These are phyloP conservation scores for Penicillium cinerascens DNA, from an alignment of 495 filamentous ascomycete genomes.

Conservation along the genomic window DNA sequence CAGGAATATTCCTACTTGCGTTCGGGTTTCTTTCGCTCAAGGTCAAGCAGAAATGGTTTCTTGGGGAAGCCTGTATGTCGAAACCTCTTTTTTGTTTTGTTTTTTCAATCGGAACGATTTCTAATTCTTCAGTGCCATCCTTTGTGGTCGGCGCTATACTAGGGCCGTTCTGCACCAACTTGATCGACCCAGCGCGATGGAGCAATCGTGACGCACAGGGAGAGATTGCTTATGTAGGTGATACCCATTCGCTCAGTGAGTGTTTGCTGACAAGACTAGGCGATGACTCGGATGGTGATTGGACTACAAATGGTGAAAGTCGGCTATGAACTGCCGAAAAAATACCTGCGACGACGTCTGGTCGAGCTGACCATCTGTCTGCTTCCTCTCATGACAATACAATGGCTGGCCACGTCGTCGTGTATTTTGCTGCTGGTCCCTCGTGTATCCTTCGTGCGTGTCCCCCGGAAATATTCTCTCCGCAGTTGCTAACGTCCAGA, in stretches of 20 bases:
- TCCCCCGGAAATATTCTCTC: background rate
- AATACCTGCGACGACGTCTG: slow-evolving; percentile 27
- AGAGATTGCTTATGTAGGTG: slow-evolving; percentile 44
- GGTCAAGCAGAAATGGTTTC: slow-evolving; percentile 52
- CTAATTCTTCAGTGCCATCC: slow-evolving; percentile 43
- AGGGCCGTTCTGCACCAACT: slow-evolving; percentile 46
- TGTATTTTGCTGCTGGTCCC: slow-evolving; percentile 38
- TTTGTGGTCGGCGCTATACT: slow-evolving; percentile 46
- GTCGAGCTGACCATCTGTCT: slow-evolving; percentile 36
- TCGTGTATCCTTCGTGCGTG: slow-evolving; percentile 29
- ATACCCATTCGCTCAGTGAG: background rate
- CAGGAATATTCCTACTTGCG: slow-evolving; percentile 32
- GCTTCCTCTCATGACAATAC: slow-evolving; percentile 36
- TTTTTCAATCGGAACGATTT: no score
- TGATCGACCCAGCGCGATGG: slow-evolving; percentile 46
- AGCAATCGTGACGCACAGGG: slow-evolving; percentile 28
- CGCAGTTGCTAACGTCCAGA: background rate
- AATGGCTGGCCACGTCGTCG: slow-evolving; percentile 35
- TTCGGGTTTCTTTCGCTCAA: slow-evolving; percentile 51
- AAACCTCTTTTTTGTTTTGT: no score
- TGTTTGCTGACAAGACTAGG: slow-evolving; percentile 16
- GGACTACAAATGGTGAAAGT: slow-evolving; percentile 50
- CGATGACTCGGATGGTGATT: slow-evolving; percentile 50
- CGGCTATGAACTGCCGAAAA: slow-evolving; percentile 32
- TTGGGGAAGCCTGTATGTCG: slow-evolving; percentile 56